A percentile compares a stretch with the other conserved stretches of the same genome.
Evolutionary conservation across 169 alveolate species (phyloP).

Genomic region (Babesia bovis): DNA sequence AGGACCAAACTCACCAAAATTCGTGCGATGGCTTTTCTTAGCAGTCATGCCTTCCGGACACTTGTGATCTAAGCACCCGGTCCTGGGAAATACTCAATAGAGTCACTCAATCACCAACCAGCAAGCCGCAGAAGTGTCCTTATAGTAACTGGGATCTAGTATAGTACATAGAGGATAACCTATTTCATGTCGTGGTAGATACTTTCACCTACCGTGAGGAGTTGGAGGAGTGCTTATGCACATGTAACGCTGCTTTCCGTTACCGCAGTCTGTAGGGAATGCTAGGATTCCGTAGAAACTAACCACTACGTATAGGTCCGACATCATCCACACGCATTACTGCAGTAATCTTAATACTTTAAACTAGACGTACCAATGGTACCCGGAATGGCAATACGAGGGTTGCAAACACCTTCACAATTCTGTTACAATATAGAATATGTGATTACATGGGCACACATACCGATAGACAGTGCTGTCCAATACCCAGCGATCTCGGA

Average conservation of each 20-base stretch:
- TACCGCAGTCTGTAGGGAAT: conserved; percentile 39
- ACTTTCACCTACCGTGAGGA: conserved; percentile 45
- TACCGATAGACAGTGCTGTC: conserved; percentile 67
- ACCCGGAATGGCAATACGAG: conserved; percentile 55
- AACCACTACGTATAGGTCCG: conserved; percentile 48
- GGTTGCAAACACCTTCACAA: conserved; percentile 55
- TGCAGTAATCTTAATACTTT: background rate
- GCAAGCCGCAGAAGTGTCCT: conserved; percentile 39
- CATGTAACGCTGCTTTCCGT: conserved; percentile 34
- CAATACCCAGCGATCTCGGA: conserved; percentile 57
- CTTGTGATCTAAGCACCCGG: conserved; percentile 39
- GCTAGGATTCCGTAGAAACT: background rate
- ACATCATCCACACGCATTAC: conserved; percentile 53
- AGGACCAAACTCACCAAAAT: conserved; percentile 59
- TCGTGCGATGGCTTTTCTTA: conserved; percentile 53
- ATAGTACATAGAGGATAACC: conserved; percentile 64
- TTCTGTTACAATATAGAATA: conserved; percentile 11
- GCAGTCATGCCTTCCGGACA: conserved; percentile 51
- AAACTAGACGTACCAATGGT: conserved; percentile 39
- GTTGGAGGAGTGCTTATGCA: conserved; percentile 47
- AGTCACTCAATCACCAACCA: conserved; percentile 17
- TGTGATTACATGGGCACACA: background rate
- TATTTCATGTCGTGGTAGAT: background rate
- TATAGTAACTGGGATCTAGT: conserved; percentile 42
- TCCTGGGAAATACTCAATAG: background rate